Percentiles rank a stretch among this genome's conserved stretches.
Evolutionary conservation across 345 rosid species (phyloP).

Genomic region (Populus davidiana): DNA sequence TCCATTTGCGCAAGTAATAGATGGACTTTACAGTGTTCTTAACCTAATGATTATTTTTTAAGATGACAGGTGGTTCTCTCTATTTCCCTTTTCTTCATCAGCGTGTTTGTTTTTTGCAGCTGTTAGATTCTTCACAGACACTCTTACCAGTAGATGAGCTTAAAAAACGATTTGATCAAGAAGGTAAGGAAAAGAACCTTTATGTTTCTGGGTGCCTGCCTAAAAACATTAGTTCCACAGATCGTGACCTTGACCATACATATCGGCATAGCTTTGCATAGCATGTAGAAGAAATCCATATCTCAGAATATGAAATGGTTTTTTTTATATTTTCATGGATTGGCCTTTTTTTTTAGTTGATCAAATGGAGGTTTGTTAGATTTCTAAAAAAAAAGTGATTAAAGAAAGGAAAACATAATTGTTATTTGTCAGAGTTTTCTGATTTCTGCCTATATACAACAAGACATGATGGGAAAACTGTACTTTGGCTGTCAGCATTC

Average conservation of each 20-base stretch:
- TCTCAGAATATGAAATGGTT: background rate
- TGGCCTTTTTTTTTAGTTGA: background rate
- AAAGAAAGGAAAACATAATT: background rate
- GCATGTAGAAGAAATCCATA: background rate
- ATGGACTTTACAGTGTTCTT: background rate
- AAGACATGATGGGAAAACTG: background rate
- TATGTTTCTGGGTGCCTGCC: background rate
- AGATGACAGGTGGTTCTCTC: background rate
- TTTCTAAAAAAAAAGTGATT: background rate
- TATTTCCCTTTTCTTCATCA: background rate
- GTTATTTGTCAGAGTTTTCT: background rate
- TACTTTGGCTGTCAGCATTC: background rate
- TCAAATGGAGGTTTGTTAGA: background rate
- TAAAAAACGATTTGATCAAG: constrained; percentile 75
- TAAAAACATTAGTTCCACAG: background rate
- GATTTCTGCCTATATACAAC: background rate
- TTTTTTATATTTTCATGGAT: background rate
- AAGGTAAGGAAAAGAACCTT: constrained; percentile 43
- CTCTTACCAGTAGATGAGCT: constrained; percentile 77
- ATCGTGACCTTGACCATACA: background rate
- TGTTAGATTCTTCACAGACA: constrained; percentile 78
- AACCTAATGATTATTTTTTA: background rate
- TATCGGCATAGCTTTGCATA: background rate
- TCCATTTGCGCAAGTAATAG: constrained; percentile 71
- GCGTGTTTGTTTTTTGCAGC: constrained; percentile 42